Base-by-base conservation (phyloP, 768 basidiomycete species). In the Leccinum obscurum region DNA sequence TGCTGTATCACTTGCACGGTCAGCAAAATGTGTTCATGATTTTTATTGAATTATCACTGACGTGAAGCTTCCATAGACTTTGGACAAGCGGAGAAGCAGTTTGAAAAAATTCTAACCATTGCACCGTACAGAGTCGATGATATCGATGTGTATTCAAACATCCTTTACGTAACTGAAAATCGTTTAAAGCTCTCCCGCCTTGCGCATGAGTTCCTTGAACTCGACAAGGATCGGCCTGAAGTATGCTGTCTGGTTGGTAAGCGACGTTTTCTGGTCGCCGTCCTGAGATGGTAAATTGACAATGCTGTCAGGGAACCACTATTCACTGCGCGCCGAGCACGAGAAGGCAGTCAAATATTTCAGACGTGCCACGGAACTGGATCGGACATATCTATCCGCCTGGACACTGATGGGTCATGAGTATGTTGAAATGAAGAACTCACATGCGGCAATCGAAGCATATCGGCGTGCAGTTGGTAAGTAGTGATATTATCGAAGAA, bases 321-420 rank as follows among this genome's bases (percentile, higher is more conserved):
- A 95, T 76, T 97, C 95, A 7, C 81, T 96, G 14, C 86, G 94
- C 28, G 85, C 87, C 13, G 96, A 98, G 68, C 95, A 98, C 74
- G 93, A 93, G 72, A 95, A 96, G 76, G 95, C 97, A 1, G 89
- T 98, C 64, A 90, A 90, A 68, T 98, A 98, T 75, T 98, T 98
- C 76, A 83, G 89, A 63, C 84, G 95, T 60, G 94, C 96, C 8
- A 91, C 95, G n/a, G 89, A 95, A 69, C 84, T 99, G 52, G 95
- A 99, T 73, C 85, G 92, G 57, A 95, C 91, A 2, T 98, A 95
- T 75, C 81, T 98, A 50, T 92, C 95, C 7, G 97, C 97, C 6
- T 99, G 97, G 97, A 98, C 96, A 4, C 77, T 99, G 63, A 95
- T 99, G 93, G 97, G 97, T 1, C 97, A 99, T 69, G 97, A 98